Evolutionary conservation across 768 basidiomycete species (phyloP).

Genomic region (Tricholoma sp.): DNA sequence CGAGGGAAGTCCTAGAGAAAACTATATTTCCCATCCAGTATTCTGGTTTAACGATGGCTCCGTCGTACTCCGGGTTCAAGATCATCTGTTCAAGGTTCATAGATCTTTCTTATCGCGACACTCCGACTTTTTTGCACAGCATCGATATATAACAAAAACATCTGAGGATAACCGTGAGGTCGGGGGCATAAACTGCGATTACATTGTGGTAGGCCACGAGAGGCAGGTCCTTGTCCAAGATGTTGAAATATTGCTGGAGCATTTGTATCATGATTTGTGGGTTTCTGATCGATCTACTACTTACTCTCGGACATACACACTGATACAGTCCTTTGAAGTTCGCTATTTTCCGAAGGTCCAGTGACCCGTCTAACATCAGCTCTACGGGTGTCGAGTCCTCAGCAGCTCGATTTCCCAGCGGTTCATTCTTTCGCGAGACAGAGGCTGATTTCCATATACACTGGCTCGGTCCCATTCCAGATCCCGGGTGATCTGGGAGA

Average conservation of each 20-base stretch:
- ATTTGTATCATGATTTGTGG: constrained; percentile 67
- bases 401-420: constrained; percentile 51
- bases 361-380: constrained; percentile 48
- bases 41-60: constrained; percentile 71
- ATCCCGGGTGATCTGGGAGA: constrained; percentile 44
- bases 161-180: not conserved
- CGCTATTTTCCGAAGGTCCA: constrained; percentile 36
- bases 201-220: constrained; percentile 30
- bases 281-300: constrained; percentile 19
- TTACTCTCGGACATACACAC: not conserved
- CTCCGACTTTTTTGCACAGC: constrained; percentile 31
- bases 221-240: constrained; percentile 38
- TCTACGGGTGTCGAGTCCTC: constrained; percentile 51
- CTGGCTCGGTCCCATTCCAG: constrained; percentile 39
- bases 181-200: constrained; percentile 4
- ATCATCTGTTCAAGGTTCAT: constrained; percentile 54
- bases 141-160: not conserved
- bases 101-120: constrained; percentile 46
- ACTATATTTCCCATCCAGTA: constrained; percentile 30
- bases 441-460: constrained; percentile 42
- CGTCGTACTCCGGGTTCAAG: constrained; percentile 41
- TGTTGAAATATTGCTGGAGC: constrained; percentile 51
- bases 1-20: too few relatives aligned
- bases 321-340: constrained; percentile 30
- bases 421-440: constrained; percentile 42